phyloP scores from a whole-genome alignment of 2,329 filamentous ascomycete genomes.

The Colletotrichum sp. region DNA sequence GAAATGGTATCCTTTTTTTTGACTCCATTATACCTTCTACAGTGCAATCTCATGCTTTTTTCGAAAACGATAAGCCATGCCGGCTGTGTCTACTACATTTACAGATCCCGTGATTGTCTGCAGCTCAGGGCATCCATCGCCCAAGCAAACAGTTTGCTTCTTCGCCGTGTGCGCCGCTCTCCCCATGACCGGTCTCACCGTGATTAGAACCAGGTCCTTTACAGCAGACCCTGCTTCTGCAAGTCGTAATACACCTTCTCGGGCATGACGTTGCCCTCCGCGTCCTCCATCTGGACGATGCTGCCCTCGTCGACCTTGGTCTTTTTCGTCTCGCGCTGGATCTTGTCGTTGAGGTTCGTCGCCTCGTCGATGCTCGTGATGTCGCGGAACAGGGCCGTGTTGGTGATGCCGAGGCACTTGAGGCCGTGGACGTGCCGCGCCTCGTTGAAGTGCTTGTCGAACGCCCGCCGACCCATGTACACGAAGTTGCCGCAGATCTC shows the following conservation, averaged over 20 bases:
- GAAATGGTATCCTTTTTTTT: background rate
- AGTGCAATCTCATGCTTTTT: background rate
- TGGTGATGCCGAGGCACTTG: constrained; percentile 92
- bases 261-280: constrained; percentile 97
- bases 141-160: background rate
- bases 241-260: constrained; percentile 98
- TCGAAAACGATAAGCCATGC: background rate
- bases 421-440: constrained; percentile 90
- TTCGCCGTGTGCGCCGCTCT: background rate
- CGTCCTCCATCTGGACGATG: constrained; percentile 98
- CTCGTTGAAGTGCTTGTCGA: constrained; percentile 99
- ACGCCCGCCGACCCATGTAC: constrained; percentile 96
- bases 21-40: background rate
- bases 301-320: constrained; percentile 78
- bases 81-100: background rate
- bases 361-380: constrained; percentile 94
- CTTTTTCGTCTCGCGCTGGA: constrained; percentile 83
- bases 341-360: constrained; percentile 88
- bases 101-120: background rate
- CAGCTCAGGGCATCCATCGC: background rate
- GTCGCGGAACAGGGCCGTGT: constrained; percentile 89
- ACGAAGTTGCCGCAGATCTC: constrained; percentile 98
- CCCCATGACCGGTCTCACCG: background rate
- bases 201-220: constrained; percentile 25
- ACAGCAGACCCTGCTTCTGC: constrained; percentile 88